A percentile compares a stretch with the other conserved stretches of the same genome.
Evolutionary conservation across 345 rosid species (phyloP).

Genomic region (Clarkia xantiana): DNA sequence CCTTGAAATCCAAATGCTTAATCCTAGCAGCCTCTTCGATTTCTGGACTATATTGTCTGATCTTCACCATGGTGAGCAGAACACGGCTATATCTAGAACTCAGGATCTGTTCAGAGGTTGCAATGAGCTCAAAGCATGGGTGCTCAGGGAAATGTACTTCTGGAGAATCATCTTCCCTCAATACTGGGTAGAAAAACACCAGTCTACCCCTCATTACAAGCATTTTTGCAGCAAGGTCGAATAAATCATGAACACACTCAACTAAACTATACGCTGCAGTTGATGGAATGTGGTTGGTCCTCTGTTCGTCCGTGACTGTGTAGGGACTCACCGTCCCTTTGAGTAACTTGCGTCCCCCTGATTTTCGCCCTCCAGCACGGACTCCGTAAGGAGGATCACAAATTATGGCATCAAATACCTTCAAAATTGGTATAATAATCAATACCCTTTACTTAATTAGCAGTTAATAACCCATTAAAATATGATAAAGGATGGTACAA

Average conservation of each 20-base stretch:
- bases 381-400: constrained; percentile 97
- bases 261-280: constrained; percentile 76
- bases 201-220: constrained; percentile 80
- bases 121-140: constrained; percentile 58
- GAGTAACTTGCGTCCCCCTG: constrained; percentile 83
- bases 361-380: constrained; percentile 92
- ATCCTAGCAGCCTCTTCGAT: constrained; percentile 45
- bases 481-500: no score
- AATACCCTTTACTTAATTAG: neutral
- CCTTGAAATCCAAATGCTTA: constrained; percentile 68
- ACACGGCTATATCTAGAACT: constrained; percentile 79
- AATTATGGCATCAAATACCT: constrained; percentile 81
- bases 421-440: neutral
- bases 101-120: constrained; percentile 76
- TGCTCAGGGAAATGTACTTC: constrained; percentile 56
- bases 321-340: constrained; percentile 76
- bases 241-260: constrained; percentile 87
- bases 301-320: constrained; percentile 85
- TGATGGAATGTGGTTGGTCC: constrained; percentile 85
- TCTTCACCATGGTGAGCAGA: constrained; percentile 75
- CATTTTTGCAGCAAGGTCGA: constrained; percentile 81
- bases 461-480: neutral
- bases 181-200: constrained; percentile 70
- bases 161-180: constrained; percentile 43
- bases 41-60: constrained; percentile 38